Evolutionary conservation across 2,329 filamentous ascomycete species (phyloP), one percentile per base, ranked within the genome.

Genomic region (Nigrospora sphaerica): DNA sequence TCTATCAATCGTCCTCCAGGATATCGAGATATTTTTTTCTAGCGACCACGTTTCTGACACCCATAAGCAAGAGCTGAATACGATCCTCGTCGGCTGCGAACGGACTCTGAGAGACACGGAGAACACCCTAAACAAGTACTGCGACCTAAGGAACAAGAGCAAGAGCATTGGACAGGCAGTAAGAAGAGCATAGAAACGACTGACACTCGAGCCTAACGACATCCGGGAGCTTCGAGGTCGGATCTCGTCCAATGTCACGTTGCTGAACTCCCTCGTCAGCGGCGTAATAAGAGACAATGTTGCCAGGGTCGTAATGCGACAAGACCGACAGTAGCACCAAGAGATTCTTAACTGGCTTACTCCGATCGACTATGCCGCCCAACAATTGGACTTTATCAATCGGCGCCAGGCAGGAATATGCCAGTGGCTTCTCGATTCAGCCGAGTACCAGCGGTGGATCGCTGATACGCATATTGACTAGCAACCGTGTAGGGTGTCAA

Each of bases 361-460:
- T 0, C 51, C 57, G 1, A 48, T 55, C 4, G 55, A 71, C 34
- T 70, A 66, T 46, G 47, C 45, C 1, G 6, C 58, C 19, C 64
- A 73, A 37, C 72, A 76, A 32, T 59, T 42, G 16, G 69, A 73
- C 47, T 61, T 60, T 31, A 48, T 73, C 14, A 53, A 37, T 6
- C 53, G 55, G 11, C 58, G 63, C 41, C 63, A 75, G 44, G 13
- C 48, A 16, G 64, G 62, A 3, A 77, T 74, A 6, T 66, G 71
- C 0, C 47, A 65, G 39, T 77, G 72, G 73, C 57, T 77, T 1
- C 50, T 76, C 1, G 52, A 66, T 3, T 68, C 66, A 0, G 12
- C 16, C 0, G 58, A 66, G 32, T 72, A 60, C 48, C 19, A 41
- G 12, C 37, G 18, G 2, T 72, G 68, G 69, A 17, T 61, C 23